These are phyloP conservation scores for Mucor velutinosus DNA, from an alignment of 371 early-diverging fungal species.

Conservation along the genomic window DNA sequence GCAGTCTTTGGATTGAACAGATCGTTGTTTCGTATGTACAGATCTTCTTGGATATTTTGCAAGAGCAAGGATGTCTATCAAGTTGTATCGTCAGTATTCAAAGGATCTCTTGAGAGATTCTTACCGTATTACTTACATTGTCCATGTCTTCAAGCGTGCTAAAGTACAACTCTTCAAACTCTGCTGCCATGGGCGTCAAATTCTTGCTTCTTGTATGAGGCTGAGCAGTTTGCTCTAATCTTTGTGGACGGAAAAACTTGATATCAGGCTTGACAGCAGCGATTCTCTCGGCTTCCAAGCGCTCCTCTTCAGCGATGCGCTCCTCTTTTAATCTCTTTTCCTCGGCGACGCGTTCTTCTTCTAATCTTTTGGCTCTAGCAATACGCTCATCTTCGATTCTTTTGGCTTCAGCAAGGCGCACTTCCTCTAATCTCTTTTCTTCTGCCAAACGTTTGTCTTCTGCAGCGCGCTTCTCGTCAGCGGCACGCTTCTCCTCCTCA, in stretches of 20 bases:
- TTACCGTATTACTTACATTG: not conserved
- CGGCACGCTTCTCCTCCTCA: not conserved
- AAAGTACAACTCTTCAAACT: slow-evolving; percentile 21
- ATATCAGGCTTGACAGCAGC: slow-evolving; percentile 7
- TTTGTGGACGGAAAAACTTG: not conserved
- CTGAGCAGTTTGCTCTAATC: not conserved
- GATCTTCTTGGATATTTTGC: not conserved
- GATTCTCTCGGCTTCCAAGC: not conserved
- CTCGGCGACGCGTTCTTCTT: slow-evolving; percentile 7
- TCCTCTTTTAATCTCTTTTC: not conserved
- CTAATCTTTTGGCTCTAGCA: not conserved
- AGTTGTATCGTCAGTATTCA: not conserved
- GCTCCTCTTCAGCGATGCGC: no score
- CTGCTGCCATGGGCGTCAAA: not conserved
- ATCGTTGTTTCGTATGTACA: not conserved
- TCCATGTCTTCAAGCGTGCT: slow-evolving; percentile 15
- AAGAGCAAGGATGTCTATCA: not conserved
- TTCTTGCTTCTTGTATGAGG: not conserved
- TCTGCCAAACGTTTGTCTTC: slow-evolving; percentile 1
- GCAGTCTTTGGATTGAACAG: not conserved
- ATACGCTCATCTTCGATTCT: not conserved
- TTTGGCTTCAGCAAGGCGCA: not conserved
- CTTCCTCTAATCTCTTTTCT: not conserved
- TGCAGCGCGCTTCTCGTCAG: not conserved
- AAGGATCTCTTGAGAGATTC: not conserved